A percentile compares a stretch with the other conserved stretches of the same genome.
phyloP scores from a whole-genome alignment of 78 protist species.

The Dictyostelium firmibasis region DNA sequence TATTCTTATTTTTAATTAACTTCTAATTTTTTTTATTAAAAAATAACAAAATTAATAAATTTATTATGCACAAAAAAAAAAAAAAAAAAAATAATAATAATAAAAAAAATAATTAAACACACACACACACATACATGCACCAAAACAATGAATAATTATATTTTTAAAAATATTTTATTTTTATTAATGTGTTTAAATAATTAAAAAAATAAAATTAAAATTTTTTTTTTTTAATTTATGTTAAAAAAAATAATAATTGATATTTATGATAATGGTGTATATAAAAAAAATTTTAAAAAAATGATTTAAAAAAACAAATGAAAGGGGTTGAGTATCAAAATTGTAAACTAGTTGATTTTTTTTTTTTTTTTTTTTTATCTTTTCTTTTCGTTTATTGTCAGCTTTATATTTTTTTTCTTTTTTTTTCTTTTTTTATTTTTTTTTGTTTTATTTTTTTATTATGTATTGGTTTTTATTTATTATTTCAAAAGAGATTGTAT shows the following conservation, averaged over 20 bases:
- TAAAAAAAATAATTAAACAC: neutral
- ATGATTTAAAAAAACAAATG: neutral
- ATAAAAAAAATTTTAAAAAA: neutral
- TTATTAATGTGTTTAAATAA: neutral
- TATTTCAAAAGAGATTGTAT: neutral
- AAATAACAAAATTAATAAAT: too few relatives aligned
- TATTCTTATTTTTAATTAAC: too few relatives aligned
- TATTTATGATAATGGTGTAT: neutral
- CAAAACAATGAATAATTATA: slow-evolving; percentile 3
- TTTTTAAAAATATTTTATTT: neutral
- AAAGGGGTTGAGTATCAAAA: neutral
- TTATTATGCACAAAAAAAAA: neutral
- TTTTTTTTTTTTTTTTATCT: neutral
- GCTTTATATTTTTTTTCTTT: neutral
- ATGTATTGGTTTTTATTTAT: neutral
- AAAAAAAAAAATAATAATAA: slow-evolving; percentile 1
- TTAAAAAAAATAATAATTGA: neutral
- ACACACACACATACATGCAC: neutral
- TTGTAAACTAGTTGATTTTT: neutral
- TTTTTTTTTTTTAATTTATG: neutral
- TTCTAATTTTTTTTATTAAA: neutral
- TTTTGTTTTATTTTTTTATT: neutral
- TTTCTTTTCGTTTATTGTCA: too few relatives aligned
- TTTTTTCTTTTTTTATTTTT: neutral
- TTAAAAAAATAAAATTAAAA: neutral